These are phyloP conservation scores for Aspergillus sp. DNA, from an alignment of 2,329 filamentous ascomycete genomes.

Conservation along the genomic window DNA sequence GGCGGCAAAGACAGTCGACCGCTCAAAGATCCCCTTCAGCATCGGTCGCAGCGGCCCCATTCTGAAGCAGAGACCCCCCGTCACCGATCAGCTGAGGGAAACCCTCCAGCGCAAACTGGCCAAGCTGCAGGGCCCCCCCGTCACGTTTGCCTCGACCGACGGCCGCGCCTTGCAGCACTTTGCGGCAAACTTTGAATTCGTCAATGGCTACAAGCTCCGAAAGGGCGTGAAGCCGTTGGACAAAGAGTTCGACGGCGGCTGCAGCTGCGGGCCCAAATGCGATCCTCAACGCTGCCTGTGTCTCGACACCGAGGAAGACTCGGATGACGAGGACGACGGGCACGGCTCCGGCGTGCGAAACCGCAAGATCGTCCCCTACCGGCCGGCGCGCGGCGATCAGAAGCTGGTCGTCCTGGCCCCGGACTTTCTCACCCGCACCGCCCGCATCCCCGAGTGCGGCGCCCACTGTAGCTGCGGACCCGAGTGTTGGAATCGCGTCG, in stretches of 20 bases:
- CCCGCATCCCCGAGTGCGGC: conserved; percentile 44
- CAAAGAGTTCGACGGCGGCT: conserved; percentile 32
- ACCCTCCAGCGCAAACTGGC: conserved; percentile 24
- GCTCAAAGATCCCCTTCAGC: conserved; percentile 6
- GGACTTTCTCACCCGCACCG: conserved; percentile 29
- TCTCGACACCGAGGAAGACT: conserved; percentile 25
- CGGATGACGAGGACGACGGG: not conserved
- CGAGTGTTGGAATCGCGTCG: conserved; percentile 42
- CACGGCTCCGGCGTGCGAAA: conserved; percentile 11
- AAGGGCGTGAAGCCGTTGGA: conserved; percentile 27
- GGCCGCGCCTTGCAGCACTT: conserved; percentile 20
- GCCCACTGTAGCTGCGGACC: conserved; percentile 33
- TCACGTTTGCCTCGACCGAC: conserved; percentile 20
- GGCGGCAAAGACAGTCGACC: conserved; percentile 11
- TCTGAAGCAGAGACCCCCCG: conserved; percentile 2
- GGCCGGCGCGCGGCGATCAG: conserved; percentile 9
- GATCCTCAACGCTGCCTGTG: conserved; percentile 27
- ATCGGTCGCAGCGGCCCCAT: conserved; percentile 10
- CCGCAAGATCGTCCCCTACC: conserved; percentile 30
- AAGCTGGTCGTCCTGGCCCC: conserved; percentile 24
- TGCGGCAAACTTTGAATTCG: conserved; percentile 37
- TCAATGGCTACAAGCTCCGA: conserved; percentile 34
- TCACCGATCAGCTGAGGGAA: conserved; percentile 11
- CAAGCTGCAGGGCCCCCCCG: conserved; percentile 25
- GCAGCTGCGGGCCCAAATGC: conserved; percentile 28